These are phyloP conservation scores for Melaleuca quinquenervia DNA, from an alignment of 345 rosid species.

Conservation along the genomic window DNA sequence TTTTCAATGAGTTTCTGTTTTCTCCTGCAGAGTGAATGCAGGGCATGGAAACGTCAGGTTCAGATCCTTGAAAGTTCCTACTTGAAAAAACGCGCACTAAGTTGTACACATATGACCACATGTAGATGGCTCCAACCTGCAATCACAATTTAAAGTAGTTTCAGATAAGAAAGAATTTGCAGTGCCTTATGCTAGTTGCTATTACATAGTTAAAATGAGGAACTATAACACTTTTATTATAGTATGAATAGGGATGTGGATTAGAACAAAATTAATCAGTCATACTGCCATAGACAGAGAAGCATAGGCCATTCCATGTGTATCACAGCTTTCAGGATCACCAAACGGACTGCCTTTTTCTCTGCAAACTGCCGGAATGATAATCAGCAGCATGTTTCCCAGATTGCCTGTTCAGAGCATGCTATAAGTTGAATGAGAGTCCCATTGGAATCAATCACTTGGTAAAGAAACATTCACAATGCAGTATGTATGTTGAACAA, in stretches of 20 bases:
- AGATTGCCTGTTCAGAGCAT: slow-evolving; percentile 17
- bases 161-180: background rate
- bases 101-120: slow-evolving; percentile 31
- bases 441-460: background rate
- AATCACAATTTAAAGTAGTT: background rate
- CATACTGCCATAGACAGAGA: slow-evolving; percentile 40
- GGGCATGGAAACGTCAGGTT: background rate
- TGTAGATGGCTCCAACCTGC: slow-evolving; percentile 24
- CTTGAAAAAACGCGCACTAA: slow-evolving; percentile 12
- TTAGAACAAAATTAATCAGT: background rate
- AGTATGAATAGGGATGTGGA: background rate
- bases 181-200: background rate
- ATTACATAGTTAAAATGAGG: background rate
- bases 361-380: slow-evolving; percentile 27
- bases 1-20: background rate
- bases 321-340: slow-evolving; percentile 6
- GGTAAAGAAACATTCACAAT: background rate
- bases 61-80: slow-evolving; percentile 1
- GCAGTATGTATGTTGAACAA: background rate
- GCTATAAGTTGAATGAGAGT: background rate
- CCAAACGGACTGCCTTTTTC: slow-evolving; percentile 32
- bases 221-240: background rate
- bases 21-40: background rate
- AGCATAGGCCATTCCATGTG: slow-evolving; percentile 21
- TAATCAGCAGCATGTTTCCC: slow-evolving; percentile 24